Evolutionary conservation across 352 stramenopile species (phyloP).

Genomic region (Pythium rishiriense): DNA sequence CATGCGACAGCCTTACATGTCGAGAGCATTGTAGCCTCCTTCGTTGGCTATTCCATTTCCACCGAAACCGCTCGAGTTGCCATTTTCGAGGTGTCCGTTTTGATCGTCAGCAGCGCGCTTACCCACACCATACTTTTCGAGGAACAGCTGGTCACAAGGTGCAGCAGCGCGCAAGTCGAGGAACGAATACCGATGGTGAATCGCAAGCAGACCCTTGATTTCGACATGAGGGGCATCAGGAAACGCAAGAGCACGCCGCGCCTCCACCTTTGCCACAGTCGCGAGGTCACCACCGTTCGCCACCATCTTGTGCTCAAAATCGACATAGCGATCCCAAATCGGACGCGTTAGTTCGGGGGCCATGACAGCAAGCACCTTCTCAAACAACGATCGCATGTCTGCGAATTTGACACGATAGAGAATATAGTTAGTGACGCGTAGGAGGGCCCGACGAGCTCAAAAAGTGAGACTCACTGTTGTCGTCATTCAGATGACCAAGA

Average conservation of each 20-base stretch:
- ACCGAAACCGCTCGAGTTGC: conserved; percentile 5
- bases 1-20: conserved; percentile 9
- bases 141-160: conserved; percentile 68
- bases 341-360: conserved; percentile 72
- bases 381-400: conserved; percentile 89
- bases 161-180: conserved; percentile 62
- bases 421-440: not conserved
- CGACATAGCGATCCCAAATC: conserved; percentile 87
- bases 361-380: conserved; percentile 88
- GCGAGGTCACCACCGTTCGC: conserved; percentile 80
- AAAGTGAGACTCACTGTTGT: conserved; percentile 75
- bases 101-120: conserved; percentile 20
- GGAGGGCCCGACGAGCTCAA: not conserved
- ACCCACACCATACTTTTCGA: conserved; percentile 73
- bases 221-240: conserved; percentile 74
- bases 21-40: conserved; percentile 4
- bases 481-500: conserved; percentile 83
- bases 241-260: conserved; percentile 74
- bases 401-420: not conserved
- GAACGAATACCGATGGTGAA: conserved; percentile 83
- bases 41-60: conserved; percentile 9
- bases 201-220: conserved; percentile 79
- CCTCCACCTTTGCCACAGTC: conserved; percentile 83
- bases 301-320: conserved; percentile 88
- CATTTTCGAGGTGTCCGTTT: conserved; percentile 16